phyloP scores from a whole-genome alignment of 2,329 filamentous ascomycete species.

The Grosmannia penicillata region DNA sequence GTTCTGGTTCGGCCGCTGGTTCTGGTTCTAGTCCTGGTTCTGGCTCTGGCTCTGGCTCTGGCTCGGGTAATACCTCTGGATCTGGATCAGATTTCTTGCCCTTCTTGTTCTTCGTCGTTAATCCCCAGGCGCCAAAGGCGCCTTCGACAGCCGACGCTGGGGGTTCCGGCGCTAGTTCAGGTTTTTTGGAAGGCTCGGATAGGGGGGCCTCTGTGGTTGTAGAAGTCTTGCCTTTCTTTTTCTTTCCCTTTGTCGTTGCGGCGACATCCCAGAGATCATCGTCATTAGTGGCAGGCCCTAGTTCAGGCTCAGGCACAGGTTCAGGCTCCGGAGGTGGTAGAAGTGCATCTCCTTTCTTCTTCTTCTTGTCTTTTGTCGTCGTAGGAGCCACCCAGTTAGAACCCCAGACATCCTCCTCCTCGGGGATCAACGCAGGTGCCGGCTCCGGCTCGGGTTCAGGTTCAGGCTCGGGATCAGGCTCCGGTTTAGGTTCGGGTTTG shows the following conservation, averaged over 20 bases:
- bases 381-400: no score
- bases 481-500: conserved; percentile 2
- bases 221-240: conserved; percentile 13
- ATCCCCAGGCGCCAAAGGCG: conserved; percentile 1
- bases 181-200: not conserved
- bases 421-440: conserved; percentile 12
- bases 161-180: not conserved
- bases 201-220: no score
- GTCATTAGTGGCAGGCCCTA: conserved; percentile 24
- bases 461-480: not conserved
- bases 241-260: conserved; percentile 17
- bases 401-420: not conserved
- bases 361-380: conserved; percentile 6
- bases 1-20: not conserved
- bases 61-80: no score
- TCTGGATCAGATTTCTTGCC: conserved; percentile 7
- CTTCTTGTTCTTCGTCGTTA: conserved; percentile 11
- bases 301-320: conserved; percentile 19
- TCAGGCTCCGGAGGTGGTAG: conserved; percentile 10
- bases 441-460: conserved; percentile 12
- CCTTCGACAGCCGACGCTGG: not conserved
- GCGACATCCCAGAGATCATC: conserved; percentile 17
- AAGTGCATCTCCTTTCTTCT: no score
- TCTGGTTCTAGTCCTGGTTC: conserved; percentile 5
- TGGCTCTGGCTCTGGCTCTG: conserved; percentile 12